Evolutionary conservation across 2,329 filamentous ascomycete genomes (phyloP).

Genomic region (Thelonectria blattea): DNA sequence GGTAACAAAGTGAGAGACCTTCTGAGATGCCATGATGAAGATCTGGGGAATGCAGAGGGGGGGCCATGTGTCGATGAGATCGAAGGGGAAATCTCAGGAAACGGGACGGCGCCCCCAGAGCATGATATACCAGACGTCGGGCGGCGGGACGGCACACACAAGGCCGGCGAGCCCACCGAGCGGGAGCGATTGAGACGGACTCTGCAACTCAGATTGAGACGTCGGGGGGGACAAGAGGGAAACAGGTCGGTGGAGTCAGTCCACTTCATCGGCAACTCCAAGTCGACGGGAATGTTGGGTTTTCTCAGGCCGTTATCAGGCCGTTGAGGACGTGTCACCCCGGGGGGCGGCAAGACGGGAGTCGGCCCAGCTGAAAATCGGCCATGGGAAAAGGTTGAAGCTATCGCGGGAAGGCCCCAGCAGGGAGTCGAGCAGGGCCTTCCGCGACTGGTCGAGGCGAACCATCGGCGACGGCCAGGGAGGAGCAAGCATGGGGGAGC

Average conservation of each 20-base stretch:
- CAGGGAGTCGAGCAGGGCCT: background rate
- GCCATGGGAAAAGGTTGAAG: background rate
- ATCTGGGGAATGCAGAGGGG: background rate
- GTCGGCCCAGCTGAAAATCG: conserved; percentile 15
- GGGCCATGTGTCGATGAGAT: background rate
- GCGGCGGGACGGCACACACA: conserved; percentile 21
- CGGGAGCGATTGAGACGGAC: conserved; percentile 12
- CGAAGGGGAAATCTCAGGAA: background rate
- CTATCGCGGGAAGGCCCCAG: conserved; percentile 9
- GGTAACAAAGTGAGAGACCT: conserved; percentile 32
- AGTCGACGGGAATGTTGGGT: conserved; percentile 2
- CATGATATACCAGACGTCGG: conserved; percentile 25
- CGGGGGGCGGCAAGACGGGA: conserved; percentile 11
- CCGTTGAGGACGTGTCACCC: background rate
- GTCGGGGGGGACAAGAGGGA: conserved; percentile 8
- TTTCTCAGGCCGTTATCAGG: conserved; percentile 10
- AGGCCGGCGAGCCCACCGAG: conserved; percentile 12
- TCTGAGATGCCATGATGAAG: conserved; percentile 23
- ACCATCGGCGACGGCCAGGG: background rate
- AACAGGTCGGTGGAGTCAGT: conserved; percentile 13
- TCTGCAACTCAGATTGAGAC: background rate
- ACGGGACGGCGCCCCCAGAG: conserved; percentile 3
- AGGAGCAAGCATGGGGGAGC: background rate
- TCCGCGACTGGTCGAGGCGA: conserved; percentile 15
- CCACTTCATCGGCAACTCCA: conserved; percentile 8